Evolutionary conservation across 2,329 filamentous ascomycete genomes (phyloP).

Genomic region (Rasamsonia emersonii): DNA sequence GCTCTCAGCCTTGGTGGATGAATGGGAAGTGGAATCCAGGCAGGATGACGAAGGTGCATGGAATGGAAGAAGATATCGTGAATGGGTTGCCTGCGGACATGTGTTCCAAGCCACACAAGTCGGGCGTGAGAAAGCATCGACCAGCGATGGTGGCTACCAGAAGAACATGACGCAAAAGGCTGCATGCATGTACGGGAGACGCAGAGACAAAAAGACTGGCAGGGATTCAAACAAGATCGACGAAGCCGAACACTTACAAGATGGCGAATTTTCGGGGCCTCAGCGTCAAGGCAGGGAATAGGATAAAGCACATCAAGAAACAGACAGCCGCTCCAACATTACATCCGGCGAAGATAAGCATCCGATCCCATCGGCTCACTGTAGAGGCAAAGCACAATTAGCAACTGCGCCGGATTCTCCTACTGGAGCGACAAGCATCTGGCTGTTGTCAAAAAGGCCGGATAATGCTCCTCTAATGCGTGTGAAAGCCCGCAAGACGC

Average conservation of each 20-base stretch:
- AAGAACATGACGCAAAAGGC: too few species aligned
- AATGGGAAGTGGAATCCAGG: too few species aligned
- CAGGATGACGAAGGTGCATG: too few species aligned
- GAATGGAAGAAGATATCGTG: too few species aligned
- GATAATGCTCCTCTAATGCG: constrained; percentile 11
- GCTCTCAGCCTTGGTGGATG: too few species aligned
- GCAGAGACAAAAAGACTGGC: too few species aligned
- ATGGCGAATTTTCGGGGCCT: constrained; percentile 92
- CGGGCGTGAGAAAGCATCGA: too few species aligned
- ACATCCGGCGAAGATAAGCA: constrained; percentile 85
- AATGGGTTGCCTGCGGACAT: too few species aligned
- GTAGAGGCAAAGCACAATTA: constrained; percentile 19
- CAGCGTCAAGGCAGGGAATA: constrained; percentile 74
- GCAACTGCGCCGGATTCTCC: constrained; percentile 4
- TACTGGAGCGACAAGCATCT: neutral
- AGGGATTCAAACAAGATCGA: too few species aligned
- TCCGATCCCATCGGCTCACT: constrained; percentile 97
- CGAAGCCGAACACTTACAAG: constrained; percentile 64
- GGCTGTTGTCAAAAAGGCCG: constrained; percentile 1
- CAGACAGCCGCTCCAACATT: constrained; percentile 82
- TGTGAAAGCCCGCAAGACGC: constrained; percentile 24
- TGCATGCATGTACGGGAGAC: too few species aligned
- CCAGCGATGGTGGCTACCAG: too few species aligned
- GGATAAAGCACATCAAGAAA: constrained; percentile 81
- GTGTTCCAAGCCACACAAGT: too few species aligned